phyloP scores from a whole-genome alignment of 805 yeast species.

The Barnettozyma botsteinii region DNA sequence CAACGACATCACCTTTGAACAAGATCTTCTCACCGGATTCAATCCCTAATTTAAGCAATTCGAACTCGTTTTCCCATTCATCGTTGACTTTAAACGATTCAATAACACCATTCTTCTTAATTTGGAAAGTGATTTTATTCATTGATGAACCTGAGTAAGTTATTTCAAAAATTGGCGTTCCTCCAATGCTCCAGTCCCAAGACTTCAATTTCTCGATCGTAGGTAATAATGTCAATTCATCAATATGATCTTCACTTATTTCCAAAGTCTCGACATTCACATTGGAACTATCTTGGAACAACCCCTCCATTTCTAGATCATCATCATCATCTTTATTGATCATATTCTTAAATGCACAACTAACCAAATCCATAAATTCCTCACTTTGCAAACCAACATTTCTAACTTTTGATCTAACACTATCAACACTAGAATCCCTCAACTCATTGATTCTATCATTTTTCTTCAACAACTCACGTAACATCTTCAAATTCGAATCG shows the following conservation, averaged over 20 bases:
- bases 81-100: constrained; percentile 22
- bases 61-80: constrained; percentile 27
- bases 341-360: constrained; percentile 27
- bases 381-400: constrained; percentile 48
- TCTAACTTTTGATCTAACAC: constrained; percentile 75
- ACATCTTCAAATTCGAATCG: constrained; percentile 51
- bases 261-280: too few relatives aligned
- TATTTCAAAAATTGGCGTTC: constrained; percentile 70
- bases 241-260: constrained; percentile 6
- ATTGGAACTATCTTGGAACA: too few relatives aligned
- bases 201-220: constrained; percentile 43
- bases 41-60: constrained; percentile 28
- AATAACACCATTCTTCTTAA: constrained; percentile 44
- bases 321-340: constrained; percentile 23
- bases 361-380: constrained; percentile 37
- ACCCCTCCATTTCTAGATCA: constrained; percentile 23
- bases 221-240: constrained; percentile 22
- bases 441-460: constrained; percentile 19
- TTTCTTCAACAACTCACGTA: constrained; percentile 54
- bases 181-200: constrained; percentile 75
- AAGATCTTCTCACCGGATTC: constrained; percentile 25
- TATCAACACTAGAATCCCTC: constrained; percentile 49
- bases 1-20: constrained; percentile 39
- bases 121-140: constrained; percentile 30
- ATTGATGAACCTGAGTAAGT: constrained; percentile 7